Evolutionary conservation across 2,329 filamentous ascomycete genomes (phyloP), one percentile per base, ranked within the genome.

Genomic region (Sporothrix euskadiensis): DNA sequence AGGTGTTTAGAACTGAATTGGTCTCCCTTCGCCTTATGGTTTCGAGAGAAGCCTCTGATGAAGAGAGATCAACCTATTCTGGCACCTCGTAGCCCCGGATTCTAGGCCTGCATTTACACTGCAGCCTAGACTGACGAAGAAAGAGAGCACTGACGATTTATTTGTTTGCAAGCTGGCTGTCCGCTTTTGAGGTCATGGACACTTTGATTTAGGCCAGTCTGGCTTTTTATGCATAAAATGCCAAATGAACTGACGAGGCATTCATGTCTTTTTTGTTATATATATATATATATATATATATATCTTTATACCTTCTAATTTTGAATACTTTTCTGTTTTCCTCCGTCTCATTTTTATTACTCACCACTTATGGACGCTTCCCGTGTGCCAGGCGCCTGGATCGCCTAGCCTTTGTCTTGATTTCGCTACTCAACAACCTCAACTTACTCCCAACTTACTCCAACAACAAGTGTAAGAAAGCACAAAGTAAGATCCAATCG

Each of bases 81-180:
- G 74, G 74, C 6, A 5, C 16, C 22, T n/a, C 26, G 8, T 16
- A 65, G 54, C 70, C 63, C 61, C 73, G 12, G 61, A 56, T 47
- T 39, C 69, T 32, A 19, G 32, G 26, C 9, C 39, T 49, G 78
- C 79, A 76, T 77, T 26, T 16, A 52, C n/a, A 54, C 47, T 35
- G 66, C 66, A 54, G 66, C 66, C 22, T 44, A 35, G 26, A 78
- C 71, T 86, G 86, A 86, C 80, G 87, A 88, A 83, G 85, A 89
- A 89, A 89, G 88, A 89, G 85, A 87, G 85, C 85, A 80, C 85
- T 85, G 85, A 87, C 84, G 84, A 83, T 82, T 71, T 6, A 16
- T 41, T 32, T 65, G 59, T 49, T 41, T 49, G n/a, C 61, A 52
- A 16, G 7, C 16, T 32, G 26, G 79, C 1, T 73, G 84, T 66